Evolutionary conservation across 2,329 filamentous ascomycete genomes (phyloP), one percentile per base, ranked within the genome.

Genomic region (Penicillium olsonii): DNA sequence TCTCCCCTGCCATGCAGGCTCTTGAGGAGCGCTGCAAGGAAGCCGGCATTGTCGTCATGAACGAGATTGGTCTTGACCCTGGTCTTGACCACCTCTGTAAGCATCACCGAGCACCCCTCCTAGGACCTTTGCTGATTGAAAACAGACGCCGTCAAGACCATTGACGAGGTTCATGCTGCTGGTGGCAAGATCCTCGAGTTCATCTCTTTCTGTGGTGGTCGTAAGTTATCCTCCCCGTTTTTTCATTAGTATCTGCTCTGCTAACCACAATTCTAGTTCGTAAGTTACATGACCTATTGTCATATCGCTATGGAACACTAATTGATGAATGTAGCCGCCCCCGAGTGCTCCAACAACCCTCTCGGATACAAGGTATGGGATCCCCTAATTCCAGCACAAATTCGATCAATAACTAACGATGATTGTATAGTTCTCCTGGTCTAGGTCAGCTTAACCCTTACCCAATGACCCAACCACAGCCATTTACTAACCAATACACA

Each of bases 31-130:
- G 87, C 63, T 84, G 82, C 70, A 95, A 96, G 81, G 88, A 87
- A 56, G 92, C 92, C 15, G 92, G 91, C 54, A 96, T 96, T 69
- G 95, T 90, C 10, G 92, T 96, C 68, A 92, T 96, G 88, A 96
- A 97, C 76, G 92, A 97, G 82, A 95, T 95, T 68, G 90, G 90
- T 55, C 68, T 52, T 18, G 55, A 60, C 47, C 57, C 54, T 17
- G 55, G 55, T 51, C 48, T 57, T 17, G 55, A 57, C 27, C 55
- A 57, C 50, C 55, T 57, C 7, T 58, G 54, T 56, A 53, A 53
- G 54, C 44, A n/a, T 33, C 9, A 34, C 26, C 29, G 20, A 10
- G 22, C 20, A 34, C 5, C 18, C 39, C 18, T 24, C 22, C 8
- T 15, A 11, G 20, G 9, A 44, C 18, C 19, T 12, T 43, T 2